Conservation (phyloP, 768 basidiomycete species). For the Rhodotorula paludigena region DNA sequence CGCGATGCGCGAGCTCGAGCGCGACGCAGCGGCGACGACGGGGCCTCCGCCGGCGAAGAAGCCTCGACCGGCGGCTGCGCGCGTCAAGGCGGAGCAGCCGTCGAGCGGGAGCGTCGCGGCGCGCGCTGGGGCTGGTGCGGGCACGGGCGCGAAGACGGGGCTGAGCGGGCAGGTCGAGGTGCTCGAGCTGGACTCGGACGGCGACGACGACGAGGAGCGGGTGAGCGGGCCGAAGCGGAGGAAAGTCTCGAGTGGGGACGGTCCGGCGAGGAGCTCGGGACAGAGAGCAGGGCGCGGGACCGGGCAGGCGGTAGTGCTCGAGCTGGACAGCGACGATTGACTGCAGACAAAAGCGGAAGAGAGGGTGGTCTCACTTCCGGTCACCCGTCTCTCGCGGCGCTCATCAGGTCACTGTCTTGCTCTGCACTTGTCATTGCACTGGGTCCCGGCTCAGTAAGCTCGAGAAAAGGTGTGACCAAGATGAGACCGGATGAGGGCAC, state of each 20-base stretch:
- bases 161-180: background rate
- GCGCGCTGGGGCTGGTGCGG: background rate
- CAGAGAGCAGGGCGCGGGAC: background rate
- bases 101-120: background rate
- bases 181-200: slow-evolving; percentile 15
- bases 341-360: too few relatives aligned
- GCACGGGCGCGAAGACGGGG: background rate
- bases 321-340: slow-evolving; percentile 9
- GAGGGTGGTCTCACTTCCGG: too few relatives aligned
- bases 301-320: background rate
- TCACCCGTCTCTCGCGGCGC: too few relatives aligned
- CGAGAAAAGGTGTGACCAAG: too few relatives aligned
- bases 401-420: too few relatives aligned
- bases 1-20: slow-evolving; percentile 10
- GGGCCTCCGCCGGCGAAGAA: background rate
- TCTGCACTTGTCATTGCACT: too few relatives aligned
- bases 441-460: too few relatives aligned
- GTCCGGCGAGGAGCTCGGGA: background rate
- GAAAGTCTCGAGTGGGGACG: background rate
- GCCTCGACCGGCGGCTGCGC: background rate
- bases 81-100: background rate
- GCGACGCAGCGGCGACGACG: background rate
- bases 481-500: background rate
- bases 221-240: too few relatives aligned
- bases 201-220: background rate